Conservation (phyloP, 164 flowering plant species). For the Macadamia tetraphylla region DNA sequence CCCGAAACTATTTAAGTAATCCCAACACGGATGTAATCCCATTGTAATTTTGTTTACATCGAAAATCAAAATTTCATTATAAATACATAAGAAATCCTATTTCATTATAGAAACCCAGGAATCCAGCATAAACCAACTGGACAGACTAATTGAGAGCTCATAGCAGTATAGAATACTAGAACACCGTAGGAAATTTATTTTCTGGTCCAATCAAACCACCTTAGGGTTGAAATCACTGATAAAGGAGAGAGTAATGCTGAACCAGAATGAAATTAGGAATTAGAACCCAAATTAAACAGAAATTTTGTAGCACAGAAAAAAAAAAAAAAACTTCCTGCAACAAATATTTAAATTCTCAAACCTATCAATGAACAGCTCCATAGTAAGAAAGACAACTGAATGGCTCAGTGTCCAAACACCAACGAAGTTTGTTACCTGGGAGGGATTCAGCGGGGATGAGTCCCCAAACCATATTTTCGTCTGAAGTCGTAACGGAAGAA, state of each 20-base stretch:
- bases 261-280: too few species aligned
- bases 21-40: neutral
- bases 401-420: neutral
- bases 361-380: neutral
- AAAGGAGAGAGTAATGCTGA: neutral
- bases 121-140: neutral
- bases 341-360: neutral
- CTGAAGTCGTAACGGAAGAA: too few species aligned
- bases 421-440: constrained; percentile 4
- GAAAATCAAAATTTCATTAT: neutral
- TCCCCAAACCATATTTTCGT: constrained; percentile 25
- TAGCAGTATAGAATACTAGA: neutral
- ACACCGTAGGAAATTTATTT: neutral
- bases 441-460: constrained; percentile 20
- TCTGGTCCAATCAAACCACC: neutral
- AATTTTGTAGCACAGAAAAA: too few species aligned
- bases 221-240: neutral
- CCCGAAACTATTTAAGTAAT: neutral
- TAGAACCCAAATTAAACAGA: too few species aligned
- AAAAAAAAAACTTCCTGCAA: neutral
- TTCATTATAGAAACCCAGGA: neutral
- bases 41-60: neutral
- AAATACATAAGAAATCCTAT: neutral
- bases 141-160: neutral
- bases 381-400: too few species aligned